Evolutionary conservation across 345 rosid genomes (phyloP), one percentile per base, ranked within the genome.

Genomic region (Psidium guajava): DNA sequence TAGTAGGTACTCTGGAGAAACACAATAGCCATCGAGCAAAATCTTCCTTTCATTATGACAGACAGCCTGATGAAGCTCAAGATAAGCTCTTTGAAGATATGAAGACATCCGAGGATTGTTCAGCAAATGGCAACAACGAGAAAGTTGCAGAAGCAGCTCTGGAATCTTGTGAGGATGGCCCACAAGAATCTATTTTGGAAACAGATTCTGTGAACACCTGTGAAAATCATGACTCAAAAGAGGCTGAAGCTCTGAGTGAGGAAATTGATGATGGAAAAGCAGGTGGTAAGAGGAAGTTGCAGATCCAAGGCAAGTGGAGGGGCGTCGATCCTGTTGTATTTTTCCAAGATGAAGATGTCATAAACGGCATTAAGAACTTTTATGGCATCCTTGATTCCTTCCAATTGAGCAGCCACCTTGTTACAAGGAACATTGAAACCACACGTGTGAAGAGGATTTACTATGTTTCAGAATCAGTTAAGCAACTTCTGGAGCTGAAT

Each of bases 311-410:
- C 89, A 96, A 90, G 88, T 98, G 99, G 98, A 95, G 87, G 90
- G 99, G 99, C 28, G 93, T 95, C 52, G 99, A 98, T 85, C 99
- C 99, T 40, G 95, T 98, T 85, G 88, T 93, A 56, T 94, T 95
- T 87, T 91, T 98, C 86, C 91, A 89, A 86, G 99, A 96, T 88
- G 96, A 96, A 89, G 81, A 89, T 49, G 84, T 90, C 64, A 87
- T 96, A 82, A 90, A 91, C 85, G 91, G 92, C 92, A 91, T 98
- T 85, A 96, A 92, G 90, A 87, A 88, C 69, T 96, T 98, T 83
- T 97, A 94, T 86, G 99, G 99, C 27, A 95, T 97, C 82, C 90
- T 91, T 27, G 95, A 95, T 57, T 94, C 93, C 82, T 95, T 97
- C 88, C 94, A 94, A 13, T 89, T 97, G 74, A 27, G 53, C 36